Percentiles rank a stretch among this genome's conserved stretches.
phyloP scores from a whole-genome alignment of 2,329 filamentous ascomycete genomes.

The Raffaelea albimanens region DNA sequence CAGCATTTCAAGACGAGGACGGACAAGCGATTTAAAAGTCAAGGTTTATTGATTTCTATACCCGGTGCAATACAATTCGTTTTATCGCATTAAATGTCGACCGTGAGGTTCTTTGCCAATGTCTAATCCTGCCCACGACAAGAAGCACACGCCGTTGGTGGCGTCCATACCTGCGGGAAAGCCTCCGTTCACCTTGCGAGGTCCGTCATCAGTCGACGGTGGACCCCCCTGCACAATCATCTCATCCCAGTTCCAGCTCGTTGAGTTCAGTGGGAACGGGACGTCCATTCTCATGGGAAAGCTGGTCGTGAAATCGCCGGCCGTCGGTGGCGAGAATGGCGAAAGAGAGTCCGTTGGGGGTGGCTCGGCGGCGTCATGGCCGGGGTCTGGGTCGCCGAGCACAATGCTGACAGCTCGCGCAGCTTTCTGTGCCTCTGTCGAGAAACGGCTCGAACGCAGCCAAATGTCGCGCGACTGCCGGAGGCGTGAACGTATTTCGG shows the following conservation, averaged over 20 bases:
- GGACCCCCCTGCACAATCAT: too few relatives aligned
- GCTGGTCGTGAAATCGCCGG: background rate
- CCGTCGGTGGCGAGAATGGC: background rate
- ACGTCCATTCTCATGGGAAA: background rate
- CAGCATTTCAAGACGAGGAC: too few relatives aligned
- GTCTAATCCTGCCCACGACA: background rate
- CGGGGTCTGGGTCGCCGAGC: background rate
- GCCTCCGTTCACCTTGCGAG: background rate
- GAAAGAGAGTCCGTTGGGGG: background rate
- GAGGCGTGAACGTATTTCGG: background rate
- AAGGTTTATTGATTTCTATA: too few relatives aligned
- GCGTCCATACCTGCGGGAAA: background rate
- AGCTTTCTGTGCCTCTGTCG: background rate
- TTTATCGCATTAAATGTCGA: too few relatives aligned
- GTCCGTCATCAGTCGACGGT: background rate
- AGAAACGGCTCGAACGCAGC: background rate
- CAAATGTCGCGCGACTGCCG: slow-evolving; percentile 1
- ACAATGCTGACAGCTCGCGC: background rate
- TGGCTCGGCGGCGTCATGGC: background rate
- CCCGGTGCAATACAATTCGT: too few relatives aligned
- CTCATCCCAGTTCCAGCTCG: background rate
- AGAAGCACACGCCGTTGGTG: background rate
- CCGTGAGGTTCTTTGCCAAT: too few relatives aligned
- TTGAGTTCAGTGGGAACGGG: background rate
- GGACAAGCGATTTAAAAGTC: too few relatives aligned